These are phyloP conservation scores for Yarrowia phangngaensis DNA, from an alignment of 805 yeast species.

Conservation along the genomic window DNA sequence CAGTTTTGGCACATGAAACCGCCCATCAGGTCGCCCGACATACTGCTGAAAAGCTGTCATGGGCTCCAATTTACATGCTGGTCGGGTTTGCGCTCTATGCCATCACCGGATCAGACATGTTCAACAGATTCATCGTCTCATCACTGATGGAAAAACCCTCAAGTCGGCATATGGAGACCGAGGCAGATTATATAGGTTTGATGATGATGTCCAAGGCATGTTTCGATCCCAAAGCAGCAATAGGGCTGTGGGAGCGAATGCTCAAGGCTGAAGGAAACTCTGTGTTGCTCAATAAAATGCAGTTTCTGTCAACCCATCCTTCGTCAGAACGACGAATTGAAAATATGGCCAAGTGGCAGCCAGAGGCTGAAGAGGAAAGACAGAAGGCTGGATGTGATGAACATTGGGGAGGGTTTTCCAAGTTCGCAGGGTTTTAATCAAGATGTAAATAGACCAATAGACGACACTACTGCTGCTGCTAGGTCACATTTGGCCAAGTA, in stretches of 20 bases:
- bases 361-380: constrained; percentile 43
- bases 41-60: constrained; percentile 75
- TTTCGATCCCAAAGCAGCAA: constrained; percentile 70
- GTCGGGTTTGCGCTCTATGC: constrained; percentile 53
- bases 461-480: too few relatives aligned
- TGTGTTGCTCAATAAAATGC: constrained; percentile 35
- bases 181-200: constrained; percentile 92
- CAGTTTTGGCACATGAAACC: constrained; percentile 87
- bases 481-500: too few relatives aligned
- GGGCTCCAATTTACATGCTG: constrained; percentile 64
- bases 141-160: constrained; percentile 73
- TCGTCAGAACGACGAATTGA: constrained; percentile 66
- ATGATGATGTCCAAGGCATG: constrained; percentile 91
- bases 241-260: constrained; percentile 82
- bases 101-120: constrained; percentile 54
- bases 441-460: too few relatives aligned
- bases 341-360: constrained; percentile 62
- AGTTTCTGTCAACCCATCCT: constrained; percentile 86
- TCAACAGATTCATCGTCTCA: constrained; percentile 52
- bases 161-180: constrained; percentile 89
- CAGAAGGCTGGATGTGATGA: constrained; percentile 45
- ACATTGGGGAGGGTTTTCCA: background rate
- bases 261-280: constrained; percentile 45
- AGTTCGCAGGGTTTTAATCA: too few relatives aligned
- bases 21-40: constrained; percentile 95